phyloP scores from a whole-genome alignment of 129 eudicot genomes.

The Solidago caesia region DNA sequence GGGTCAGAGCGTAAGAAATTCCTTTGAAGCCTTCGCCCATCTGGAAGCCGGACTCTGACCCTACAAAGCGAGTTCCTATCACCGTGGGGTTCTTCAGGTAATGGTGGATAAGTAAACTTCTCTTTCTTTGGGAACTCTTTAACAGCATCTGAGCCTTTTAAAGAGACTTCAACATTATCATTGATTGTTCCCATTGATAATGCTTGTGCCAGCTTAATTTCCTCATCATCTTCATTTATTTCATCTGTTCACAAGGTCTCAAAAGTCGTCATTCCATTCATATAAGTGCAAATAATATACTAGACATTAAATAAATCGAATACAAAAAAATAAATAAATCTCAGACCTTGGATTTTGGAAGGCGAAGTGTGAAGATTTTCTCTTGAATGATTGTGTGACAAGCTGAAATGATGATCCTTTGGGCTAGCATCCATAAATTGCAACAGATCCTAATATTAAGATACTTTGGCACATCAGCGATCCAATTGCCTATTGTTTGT shows the following conservation, averaged over 20 bases:
- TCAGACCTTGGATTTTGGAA: conserved; percentile 44
- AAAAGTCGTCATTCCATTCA: background rate
- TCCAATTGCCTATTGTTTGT: conserved; percentile 1
- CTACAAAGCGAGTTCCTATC: conserved; percentile 73
- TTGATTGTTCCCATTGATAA: conserved; percentile 61
- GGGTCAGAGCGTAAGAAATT: conserved; percentile 68
- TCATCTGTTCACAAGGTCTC: conserved; percentile 38
- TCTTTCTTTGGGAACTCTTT: conserved; percentile 29
- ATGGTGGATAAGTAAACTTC: conserved; percentile 50
- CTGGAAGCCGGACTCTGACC: conserved; percentile 82
- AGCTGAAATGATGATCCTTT: conserved; percentile 51
- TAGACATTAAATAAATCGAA: background rate
- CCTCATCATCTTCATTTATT: conserved; percentile 64
- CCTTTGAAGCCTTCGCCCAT: conserved; percentile 84
- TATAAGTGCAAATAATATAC: background rate
- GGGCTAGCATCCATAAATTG: conserved; percentile 83
- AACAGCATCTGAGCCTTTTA: conserved; percentile 29
- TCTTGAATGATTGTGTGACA: conserved; percentile 66
- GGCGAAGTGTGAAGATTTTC: conserved; percentile 44
- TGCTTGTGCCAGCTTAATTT: conserved; percentile 59
- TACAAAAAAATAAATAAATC: background rate
- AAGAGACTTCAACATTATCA: conserved; percentile 27
- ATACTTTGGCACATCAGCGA: conserved; percentile 12
- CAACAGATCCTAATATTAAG: conserved; percentile 58
- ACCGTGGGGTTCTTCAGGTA: conserved; percentile 80